Conservation (phyloP, 495 filamentous ascomycete species). For the Chaetomium cochliodes region DNA sequence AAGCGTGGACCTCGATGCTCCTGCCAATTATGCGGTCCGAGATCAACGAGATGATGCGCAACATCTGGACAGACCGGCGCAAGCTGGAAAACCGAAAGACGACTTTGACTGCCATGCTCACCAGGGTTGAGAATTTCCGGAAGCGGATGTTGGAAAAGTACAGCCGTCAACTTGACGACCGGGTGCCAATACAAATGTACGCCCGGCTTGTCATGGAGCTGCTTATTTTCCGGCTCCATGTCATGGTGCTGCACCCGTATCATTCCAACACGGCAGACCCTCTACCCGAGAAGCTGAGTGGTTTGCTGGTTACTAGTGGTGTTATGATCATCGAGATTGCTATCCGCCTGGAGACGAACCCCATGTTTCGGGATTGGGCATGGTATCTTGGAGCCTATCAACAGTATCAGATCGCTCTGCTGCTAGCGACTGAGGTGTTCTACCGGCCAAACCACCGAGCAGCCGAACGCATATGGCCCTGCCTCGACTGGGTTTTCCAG, state of each 20-base stretch:
- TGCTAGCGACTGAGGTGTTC: conserved; percentile 56
- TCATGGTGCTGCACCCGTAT: conserved; percentile 65
- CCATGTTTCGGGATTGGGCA: conserved; percentile 50
- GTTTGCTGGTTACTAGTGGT: conserved; percentile 52
- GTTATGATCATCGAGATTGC: conserved; percentile 58
- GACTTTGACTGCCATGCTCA: conserved; percentile 53
- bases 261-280: conserved; percentile 55
- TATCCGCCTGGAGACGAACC: conserved; percentile 57
- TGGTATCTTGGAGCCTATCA: conserved; percentile 59
- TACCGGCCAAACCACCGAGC: conserved; percentile 54
- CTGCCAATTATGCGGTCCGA: conserved; percentile 66
- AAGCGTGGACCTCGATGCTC: conserved; percentile 67
- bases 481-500: conserved; percentile 68
- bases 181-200: conserved; percentile 57
- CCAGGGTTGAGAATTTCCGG: conserved; percentile 62
- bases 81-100: conserved; percentile 61
- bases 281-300: conserved; percentile 46
- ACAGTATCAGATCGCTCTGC: conserved; percentile 55
- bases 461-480: conserved; percentile 64
- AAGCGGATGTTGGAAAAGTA: conserved; percentile 59
- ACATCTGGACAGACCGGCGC: conserved; percentile 61
- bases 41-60: conserved; percentile 68
- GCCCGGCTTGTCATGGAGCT: conserved; percentile 60
- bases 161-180: conserved; percentile 55
- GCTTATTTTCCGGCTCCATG: conserved; percentile 59